These are phyloP conservation scores for Geranomyces michiganensis DNA, from an alignment of 192 early-diverging fungal species.

Conservation along the genomic window DNA sequence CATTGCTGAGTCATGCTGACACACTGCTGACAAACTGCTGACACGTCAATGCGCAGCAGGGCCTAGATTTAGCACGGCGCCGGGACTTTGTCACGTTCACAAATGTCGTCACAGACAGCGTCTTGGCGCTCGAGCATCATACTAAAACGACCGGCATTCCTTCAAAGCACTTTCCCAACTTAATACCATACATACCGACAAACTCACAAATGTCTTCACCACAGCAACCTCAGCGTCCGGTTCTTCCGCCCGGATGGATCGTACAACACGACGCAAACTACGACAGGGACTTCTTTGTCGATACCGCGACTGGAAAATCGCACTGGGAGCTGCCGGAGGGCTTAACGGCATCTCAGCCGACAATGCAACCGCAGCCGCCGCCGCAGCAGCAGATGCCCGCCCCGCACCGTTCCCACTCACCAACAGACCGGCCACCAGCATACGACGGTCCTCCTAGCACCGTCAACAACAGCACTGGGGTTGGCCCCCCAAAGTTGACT, in stretches of 20 bases:
- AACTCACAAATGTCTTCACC: neutral
- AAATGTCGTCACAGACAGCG: no score
- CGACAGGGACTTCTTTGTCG: constrained; percentile 40
- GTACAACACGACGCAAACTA: constrained; percentile 30
- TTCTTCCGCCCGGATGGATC: constrained; percentile 43
- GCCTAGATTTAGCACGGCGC: no score
- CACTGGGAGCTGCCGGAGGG: constrained; percentile 4
- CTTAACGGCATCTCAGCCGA: neutral
- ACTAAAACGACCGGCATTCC: no score
- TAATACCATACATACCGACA: no score
- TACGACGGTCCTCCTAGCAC: neutral
- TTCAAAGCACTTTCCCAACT: no score
- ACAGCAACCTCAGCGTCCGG: neutral
- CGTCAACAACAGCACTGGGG: neutral
- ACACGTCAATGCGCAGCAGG: no score
- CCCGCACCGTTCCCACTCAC: neutral
- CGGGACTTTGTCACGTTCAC: no score
- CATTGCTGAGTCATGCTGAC: no score
- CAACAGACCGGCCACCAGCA: neutral
- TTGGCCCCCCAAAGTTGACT: neutral
- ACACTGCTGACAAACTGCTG: no score
- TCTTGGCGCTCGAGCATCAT: no score
- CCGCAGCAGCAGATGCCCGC: neutral
- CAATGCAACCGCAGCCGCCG: neutral
- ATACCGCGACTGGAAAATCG: constrained; percentile 7